phyloP scores from a whole-genome alignment of 176 grass and related monocot species.

The Raddia guianensis region DNA sequence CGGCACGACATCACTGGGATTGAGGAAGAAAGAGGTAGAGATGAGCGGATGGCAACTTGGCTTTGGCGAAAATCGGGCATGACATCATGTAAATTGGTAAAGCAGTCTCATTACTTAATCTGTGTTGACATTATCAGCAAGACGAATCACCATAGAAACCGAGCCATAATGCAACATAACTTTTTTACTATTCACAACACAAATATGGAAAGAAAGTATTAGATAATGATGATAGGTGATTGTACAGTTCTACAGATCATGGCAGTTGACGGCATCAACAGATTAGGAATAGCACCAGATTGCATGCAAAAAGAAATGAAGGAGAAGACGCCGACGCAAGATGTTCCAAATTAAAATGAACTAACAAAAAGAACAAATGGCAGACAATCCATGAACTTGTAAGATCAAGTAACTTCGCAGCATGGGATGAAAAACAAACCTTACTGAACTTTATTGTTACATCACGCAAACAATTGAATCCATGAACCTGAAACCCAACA shows the following conservation, averaged over 20 bases:
- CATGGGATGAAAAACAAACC: slow-evolving; percentile 54
- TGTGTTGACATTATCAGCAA: slow-evolving; percentile 8
- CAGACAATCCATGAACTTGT: slow-evolving; percentile 9
- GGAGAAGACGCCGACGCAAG: not conserved
- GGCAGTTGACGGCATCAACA: not conserved
- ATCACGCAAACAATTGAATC: slow-evolving; percentile 95
- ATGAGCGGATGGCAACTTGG: no score
- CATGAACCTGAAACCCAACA: slow-evolving; percentile 86
- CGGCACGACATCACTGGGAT: no score
- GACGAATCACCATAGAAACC: not conserved
- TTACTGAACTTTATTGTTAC: slow-evolving; percentile 87
- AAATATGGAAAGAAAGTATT: not conserved
- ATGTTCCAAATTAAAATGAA: slow-evolving; percentile 29
- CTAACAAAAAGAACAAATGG: not conserved
- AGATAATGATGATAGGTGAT: slow-evolving; percentile 9
- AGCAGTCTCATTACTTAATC: not conserved
- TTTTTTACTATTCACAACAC: slow-evolving; percentile 4
- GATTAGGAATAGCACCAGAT: slow-evolving; percentile 12
- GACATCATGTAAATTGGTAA: not conserved
- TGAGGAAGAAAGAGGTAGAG: no score
- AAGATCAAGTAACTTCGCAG: slow-evolving; percentile 24
- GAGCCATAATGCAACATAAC: not conserved
- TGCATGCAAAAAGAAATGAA: not conserved
- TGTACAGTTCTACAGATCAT: slow-evolving; percentile 7
- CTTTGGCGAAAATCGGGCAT: no score